Evolutionary conservation across 768 basidiomycete species (phyloP).

Genomic region (Nevesoporus exiguus): DNA sequence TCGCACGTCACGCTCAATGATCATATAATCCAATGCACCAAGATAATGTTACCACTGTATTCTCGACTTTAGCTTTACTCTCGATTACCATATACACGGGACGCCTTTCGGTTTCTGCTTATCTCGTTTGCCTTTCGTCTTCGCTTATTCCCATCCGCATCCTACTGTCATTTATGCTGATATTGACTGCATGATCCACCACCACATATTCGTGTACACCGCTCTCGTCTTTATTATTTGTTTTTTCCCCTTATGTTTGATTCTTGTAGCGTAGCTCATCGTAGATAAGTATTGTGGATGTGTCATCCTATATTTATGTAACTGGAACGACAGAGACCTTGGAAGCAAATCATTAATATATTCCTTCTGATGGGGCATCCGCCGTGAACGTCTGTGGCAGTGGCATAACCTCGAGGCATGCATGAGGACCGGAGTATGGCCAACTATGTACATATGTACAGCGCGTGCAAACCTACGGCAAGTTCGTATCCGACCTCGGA

Average conservation of each 20-base stretch:
- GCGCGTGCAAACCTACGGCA: not conserved
- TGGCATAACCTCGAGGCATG: slow-evolving; percentile 11
- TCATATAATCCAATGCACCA: slow-evolving; percentile 27
- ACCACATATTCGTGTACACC: slow-evolving; percentile 2
- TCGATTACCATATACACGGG: slow-evolving; percentile 29
- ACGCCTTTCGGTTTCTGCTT: slow-evolving; percentile 29
- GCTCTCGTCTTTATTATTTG: slow-evolving; percentile 15
- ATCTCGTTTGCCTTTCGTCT: slow-evolving; percentile 1
- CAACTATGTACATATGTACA: not conserved
- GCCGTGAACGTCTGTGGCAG: not conserved
- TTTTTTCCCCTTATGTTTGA: slow-evolving; percentile 13
- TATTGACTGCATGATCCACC: slow-evolving; percentile 24
- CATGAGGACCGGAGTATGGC: slow-evolving; percentile 9
- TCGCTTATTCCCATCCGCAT: slow-evolving; percentile 7
- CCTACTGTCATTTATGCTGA: slow-evolving; percentile 19
- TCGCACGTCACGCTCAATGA: slow-evolving; percentile 17
- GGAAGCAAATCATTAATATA: slow-evolving; percentile 15
- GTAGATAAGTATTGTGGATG: slow-evolving; percentile 29
- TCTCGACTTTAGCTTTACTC: slow-evolving; percentile 6
- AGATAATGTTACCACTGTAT: slow-evolving; percentile 21
- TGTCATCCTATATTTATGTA: slow-evolving; percentile 29
- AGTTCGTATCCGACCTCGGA: not conserved
- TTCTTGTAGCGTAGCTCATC: slow-evolving; percentile 31
- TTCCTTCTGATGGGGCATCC: not conserved
- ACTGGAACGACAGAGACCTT: slow-evolving; percentile 18